A percentile compares a stretch with the other conserved stretches of the same genome.
These are phyloP conservation scores for Phytophthora fragariaefolia DNA, from an alignment of 352 stramenopile species.

Conservation along the genomic window DNA sequence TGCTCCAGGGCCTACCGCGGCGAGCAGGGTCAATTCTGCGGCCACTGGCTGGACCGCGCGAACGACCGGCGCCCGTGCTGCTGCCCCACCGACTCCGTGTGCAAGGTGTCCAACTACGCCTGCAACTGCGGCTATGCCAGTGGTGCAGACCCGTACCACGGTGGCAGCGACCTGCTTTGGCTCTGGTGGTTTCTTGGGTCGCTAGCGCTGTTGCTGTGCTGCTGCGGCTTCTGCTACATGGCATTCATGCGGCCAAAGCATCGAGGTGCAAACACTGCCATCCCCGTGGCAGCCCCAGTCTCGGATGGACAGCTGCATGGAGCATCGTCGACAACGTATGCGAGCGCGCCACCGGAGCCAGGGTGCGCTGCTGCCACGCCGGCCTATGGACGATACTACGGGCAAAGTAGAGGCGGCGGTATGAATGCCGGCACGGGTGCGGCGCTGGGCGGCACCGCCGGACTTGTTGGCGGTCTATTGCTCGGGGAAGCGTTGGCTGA, in stretches of 20 bases:
- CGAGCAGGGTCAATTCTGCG: slow-evolving; percentile 52
- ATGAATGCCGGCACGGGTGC: slow-evolving; percentile 59
- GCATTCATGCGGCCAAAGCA: slow-evolving; percentile 19
- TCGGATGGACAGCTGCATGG: slow-evolving; percentile 15
- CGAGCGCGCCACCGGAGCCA: slow-evolving; percentile 8
- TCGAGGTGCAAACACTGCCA: neutral
- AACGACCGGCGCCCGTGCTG: slow-evolving; percentile 53
- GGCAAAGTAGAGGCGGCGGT: slow-evolving; percentile 27
- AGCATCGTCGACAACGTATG: slow-evolving; percentile 20
- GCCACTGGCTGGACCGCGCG: slow-evolving; percentile 59
- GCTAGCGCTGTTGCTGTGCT: slow-evolving; percentile 34
- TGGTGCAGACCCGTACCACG: slow-evolving; percentile 14
- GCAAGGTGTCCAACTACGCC: slow-evolving; percentile 57
- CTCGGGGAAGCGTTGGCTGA: slow-evolving; percentile 50
- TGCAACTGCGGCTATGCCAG: slow-evolving; percentile 49
- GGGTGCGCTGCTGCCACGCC: slow-evolving; percentile 30
- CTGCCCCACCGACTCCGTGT: slow-evolving; percentile 48
- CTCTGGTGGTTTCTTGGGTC: slow-evolving; percentile 55
- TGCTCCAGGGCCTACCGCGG: slow-evolving; percentile 48
- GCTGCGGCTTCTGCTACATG: slow-evolving; percentile 37
- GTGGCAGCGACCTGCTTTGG: slow-evolving; percentile 38
- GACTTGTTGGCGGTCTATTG: slow-evolving; percentile 51
- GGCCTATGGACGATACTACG: slow-evolving; percentile 28
- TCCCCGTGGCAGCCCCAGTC: slow-evolving; percentile 32
- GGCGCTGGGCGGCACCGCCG: slow-evolving; percentile 51